A percentile compares a stretch with the other conserved stretches of the same genome.
Evolutionary conservation across 2,329 filamentous ascomycete genomes (phyloP).

Genomic region (Scedosporium dehoogii): DNA sequence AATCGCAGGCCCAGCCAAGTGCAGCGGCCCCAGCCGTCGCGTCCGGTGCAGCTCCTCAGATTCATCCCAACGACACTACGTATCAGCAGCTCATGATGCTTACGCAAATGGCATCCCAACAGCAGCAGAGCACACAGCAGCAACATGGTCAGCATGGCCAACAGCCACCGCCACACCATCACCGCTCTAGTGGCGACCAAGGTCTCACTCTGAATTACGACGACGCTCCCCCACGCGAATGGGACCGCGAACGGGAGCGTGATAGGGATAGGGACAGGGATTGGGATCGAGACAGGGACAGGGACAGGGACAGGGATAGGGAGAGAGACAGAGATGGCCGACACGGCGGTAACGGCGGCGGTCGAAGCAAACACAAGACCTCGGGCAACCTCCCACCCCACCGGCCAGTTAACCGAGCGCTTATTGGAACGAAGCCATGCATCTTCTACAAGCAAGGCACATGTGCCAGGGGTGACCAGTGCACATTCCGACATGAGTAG

Average conservation of each 20-base stretch:
- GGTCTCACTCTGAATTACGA: background rate
- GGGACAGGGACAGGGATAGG: constrained; percentile 24
- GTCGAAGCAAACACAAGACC: constrained; percentile 14
- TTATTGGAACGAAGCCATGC: constrained; percentile 59
- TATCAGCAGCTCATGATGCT: constrained; percentile 30
- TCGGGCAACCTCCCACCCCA: constrained; percentile 29
- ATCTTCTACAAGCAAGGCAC: constrained; percentile 61
- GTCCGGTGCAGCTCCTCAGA: constrained; percentile 13
- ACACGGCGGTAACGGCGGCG: constrained; percentile 8
- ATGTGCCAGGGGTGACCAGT: constrained; percentile 63
- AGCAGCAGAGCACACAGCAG: constrained; percentile 13
- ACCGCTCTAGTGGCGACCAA: background rate
- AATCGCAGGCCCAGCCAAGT: constrained; percentile 17
- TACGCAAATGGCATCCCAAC: constrained; percentile 25
- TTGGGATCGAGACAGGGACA: constrained; percentile 19
- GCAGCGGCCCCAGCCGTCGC: constrained; percentile 11
- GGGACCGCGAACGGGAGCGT: constrained; percentile 14
- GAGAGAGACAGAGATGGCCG: constrained; percentile 21
- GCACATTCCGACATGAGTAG: constrained; percentile 60
- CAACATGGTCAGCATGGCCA: constrained; percentile 11
- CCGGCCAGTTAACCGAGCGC: constrained; percentile 40
- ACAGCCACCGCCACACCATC: background rate
- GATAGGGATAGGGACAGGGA: constrained; percentile 18
- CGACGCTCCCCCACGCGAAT: constrained; percentile 8
- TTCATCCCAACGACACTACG: constrained; percentile 27